These are phyloP conservation scores for Nakazawaea molendinolei DNA, from an alignment of 805 yeast species.

Conservation along the genomic window DNA sequence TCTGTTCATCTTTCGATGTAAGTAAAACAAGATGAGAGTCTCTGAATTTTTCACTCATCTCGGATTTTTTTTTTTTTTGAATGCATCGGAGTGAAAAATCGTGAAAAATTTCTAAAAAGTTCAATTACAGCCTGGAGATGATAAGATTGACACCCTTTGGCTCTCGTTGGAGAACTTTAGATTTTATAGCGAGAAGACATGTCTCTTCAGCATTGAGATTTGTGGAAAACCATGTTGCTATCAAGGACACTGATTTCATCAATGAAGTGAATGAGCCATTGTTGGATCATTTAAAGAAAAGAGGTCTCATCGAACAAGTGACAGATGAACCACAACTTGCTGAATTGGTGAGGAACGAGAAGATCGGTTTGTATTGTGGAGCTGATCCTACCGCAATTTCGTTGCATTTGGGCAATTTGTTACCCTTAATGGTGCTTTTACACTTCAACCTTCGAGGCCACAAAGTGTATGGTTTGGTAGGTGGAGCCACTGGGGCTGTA, in stretches of 20 bases:
- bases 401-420: conserved; percentile 81
- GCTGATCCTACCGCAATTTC: conserved; percentile 95
- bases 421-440: conserved; percentile 78
- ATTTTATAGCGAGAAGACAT: background rate
- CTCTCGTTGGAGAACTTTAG: no score
- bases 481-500: conserved; percentile 93
- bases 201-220: conserved; percentile 15
- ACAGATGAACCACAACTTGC: conserved; percentile 25
- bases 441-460: conserved; percentile 87
- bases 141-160: no score
- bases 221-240: conserved; percentile 16
- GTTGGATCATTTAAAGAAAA: conserved; percentile 30
- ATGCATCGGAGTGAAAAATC: no score
- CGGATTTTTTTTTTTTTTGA: no score
- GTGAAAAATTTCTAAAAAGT: no score
- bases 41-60: no score
- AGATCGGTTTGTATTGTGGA: conserved; percentile 75
- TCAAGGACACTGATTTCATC: conserved; percentile 18
- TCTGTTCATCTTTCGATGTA: no score
- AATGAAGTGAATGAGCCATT: conserved; percentile 31
- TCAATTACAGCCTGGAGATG: no score
- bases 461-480: conserved; percentile 74
- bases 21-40: no score
- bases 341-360: conserved; percentile 17
- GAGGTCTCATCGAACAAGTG: conserved; percentile 40